phyloP scores from a whole-genome alignment of 108 stramenopile species.

The Conticribra guillardii region DNA sequence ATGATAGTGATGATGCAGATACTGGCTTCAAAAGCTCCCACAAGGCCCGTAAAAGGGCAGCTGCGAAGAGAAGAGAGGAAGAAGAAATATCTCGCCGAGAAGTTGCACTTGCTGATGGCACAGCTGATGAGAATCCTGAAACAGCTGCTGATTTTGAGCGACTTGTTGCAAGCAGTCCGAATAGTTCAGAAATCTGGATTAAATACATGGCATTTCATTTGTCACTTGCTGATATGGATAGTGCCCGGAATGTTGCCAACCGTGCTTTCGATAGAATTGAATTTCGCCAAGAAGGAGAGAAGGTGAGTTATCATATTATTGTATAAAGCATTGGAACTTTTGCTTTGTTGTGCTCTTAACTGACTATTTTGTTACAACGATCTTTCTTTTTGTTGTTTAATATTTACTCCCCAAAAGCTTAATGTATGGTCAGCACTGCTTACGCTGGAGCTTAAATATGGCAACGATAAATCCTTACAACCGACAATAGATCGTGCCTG shows the following conservation, averaged over 20 bases:
- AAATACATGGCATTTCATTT: constrained; percentile 97
- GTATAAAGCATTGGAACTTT: not conserved
- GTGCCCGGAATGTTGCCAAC: constrained; percentile 89
- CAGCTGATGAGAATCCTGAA: constrained; percentile 89
- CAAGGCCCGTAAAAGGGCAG: constrained; percentile 81
- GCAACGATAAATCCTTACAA: constrained; percentile 70
- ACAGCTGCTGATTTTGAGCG: constrained; percentile 96
- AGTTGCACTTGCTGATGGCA: constrained; percentile 85
- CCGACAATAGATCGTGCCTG: constrained; percentile 82
- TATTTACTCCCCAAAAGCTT: constrained; percentile 47
- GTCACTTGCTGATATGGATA: constrained; percentile 90
- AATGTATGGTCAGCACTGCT: constrained; percentile 96
- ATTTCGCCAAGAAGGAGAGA: constrained; percentile 88
- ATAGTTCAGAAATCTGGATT: constrained; percentile 93
- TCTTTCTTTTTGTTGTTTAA: not conserved
- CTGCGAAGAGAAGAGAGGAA: constrained; percentile 72
- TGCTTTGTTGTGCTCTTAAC: not conserved
- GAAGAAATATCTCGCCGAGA: constrained; percentile 81
- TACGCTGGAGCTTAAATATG: constrained; percentile 94
- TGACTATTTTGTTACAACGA: too few species aligned
- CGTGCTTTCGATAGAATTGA: constrained; percentile 91
- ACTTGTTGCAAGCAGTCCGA: constrained; percentile 88
- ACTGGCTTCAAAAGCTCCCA: constrained; percentile 59
- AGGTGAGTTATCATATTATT: constrained; percentile 32
- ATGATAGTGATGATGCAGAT: constrained; percentile 59